Base-by-base conservation (phyloP, 192 early-diverging fungal genomes). In the Rhizoclosmatium sp. region DNA sequence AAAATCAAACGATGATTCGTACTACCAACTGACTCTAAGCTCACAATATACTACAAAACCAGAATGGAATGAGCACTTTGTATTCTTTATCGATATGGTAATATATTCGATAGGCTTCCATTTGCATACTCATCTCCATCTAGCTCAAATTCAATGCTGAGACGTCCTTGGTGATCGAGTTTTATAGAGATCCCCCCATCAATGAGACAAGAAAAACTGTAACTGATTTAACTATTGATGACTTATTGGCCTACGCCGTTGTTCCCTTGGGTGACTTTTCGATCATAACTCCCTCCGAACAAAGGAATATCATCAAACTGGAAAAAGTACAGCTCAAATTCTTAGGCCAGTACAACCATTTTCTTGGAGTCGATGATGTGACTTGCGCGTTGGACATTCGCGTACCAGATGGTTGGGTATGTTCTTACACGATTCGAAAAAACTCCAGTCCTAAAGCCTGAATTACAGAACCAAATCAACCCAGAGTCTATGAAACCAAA, bases 341-440 rank as follows among this genome's bases (percentile, higher is more conserved):
- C 42, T 10, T 19, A 3, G 58, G 58, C 45, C 56, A 71, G 1
- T 78, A 69, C 45, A 42, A 41, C 23, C 5, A 21, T 40, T 19
- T 62, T 16, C 40, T 61, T 5, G 58, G 51, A 23, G 48, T 14
- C 12, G 59, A 47, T n/a, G 47, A 73, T 31, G 46, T 65, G 1
- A 12, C 21, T 19, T 46, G 39, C 2, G 14, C 78, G 1, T 19
- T 80, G 39, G 69, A 72, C 65, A 42, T 73, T 7, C 67, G 39
- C n/a, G 69, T 80, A 7, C 70, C 78, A 2, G 69, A 71, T 14
- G 73, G 48, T 39, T 80, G 78, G 78, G 78, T 80, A 54, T 41
- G 71, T 58, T 54, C n/a, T 31, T 31, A 59, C 39, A 14, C 2
- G 0, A 19, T 69, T 12, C 31, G 31, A 31, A 31, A 31, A 31